These are phyloP conservation scores for Rickenella mellea DNA, from an alignment of 768 basidiomycete species.

Conservation along the genomic window DNA sequence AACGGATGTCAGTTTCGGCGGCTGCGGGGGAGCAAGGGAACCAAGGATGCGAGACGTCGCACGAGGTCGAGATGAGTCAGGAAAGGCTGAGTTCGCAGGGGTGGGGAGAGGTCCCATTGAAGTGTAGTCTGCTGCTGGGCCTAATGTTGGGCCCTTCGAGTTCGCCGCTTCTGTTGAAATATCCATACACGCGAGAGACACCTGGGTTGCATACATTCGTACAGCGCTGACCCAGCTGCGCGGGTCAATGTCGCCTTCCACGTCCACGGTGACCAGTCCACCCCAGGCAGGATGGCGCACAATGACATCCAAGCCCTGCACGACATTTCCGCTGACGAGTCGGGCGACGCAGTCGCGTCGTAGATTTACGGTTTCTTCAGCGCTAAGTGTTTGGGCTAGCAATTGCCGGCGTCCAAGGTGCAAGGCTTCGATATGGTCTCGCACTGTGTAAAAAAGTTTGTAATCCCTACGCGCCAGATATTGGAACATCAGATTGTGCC, in stretches of 20 bases:
- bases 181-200: constrained; percentile 69
- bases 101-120: constrained; percentile 40
- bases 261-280: constrained; percentile 81
- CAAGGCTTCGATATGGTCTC: constrained; percentile 82
- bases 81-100: constrained; percentile 63
- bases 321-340: constrained; percentile 83
- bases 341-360: constrained; percentile 80
- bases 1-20: constrained; percentile 33
- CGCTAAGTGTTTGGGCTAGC: constrained; percentile 76
- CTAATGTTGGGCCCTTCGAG: constrained; percentile 25
- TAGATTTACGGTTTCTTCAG: constrained; percentile 76
- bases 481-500: constrained; percentile 86
- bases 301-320: constrained; percentile 89
- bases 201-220: constrained; percentile 88
- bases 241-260: constrained; percentile 71
- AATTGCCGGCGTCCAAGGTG: constrained; percentile 89
- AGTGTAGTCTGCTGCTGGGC: constrained; percentile 37
- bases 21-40: constrained; percentile 20
- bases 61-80: constrained; percentile 37
- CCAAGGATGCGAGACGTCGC: constrained; percentile 24
- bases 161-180: constrained; percentile 24
- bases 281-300: constrained; percentile 94
- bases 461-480: constrained; percentile 88
- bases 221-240: constrained; percentile 85
- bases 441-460: constrained; percentile 76